phyloP scores from a whole-genome alignment of 2,329 filamentous ascomycete species.

The Penicillium paneum region DNA sequence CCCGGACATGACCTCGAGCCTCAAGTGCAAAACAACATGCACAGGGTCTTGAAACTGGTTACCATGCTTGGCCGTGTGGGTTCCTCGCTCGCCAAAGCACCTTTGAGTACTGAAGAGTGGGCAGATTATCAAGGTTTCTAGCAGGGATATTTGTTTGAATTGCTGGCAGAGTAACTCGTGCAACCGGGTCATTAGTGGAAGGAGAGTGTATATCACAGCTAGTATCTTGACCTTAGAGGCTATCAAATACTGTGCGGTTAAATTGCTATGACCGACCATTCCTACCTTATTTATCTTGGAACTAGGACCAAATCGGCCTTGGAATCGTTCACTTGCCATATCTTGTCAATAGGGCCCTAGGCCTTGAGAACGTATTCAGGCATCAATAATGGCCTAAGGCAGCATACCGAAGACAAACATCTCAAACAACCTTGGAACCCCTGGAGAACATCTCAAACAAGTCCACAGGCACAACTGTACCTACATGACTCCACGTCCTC shows the following conservation, averaged over 20 bases:
- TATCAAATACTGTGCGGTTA: not conserved
- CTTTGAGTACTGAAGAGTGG: not conserved
- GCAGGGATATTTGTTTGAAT: not conserved
- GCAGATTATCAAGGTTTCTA: not conserved
- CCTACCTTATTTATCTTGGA: not conserved
- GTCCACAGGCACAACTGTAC: not conserved
- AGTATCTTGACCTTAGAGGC: not conserved
- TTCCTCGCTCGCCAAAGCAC: not conserved
- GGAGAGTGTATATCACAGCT: not conserved
- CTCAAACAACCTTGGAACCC: not conserved
- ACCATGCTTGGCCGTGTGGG: not conserved
- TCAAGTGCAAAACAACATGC: not conserved
- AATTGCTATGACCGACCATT: not conserved
- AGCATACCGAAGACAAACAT: not conserved
- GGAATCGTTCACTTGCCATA: not conserved
- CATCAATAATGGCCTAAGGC: not conserved
- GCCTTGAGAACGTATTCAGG: not conserved
- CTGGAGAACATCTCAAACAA: not conserved
- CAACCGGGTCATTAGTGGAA: too few relatives aligned
- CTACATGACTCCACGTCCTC: not conserved
- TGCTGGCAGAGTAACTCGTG: not conserved
- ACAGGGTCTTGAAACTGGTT: not conserved
- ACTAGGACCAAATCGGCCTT: not conserved
- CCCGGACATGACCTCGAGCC: not conserved
- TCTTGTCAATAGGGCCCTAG: not conserved